A percentile compares a stretch with the other conserved stretches of the same genome.
These are phyloP conservation scores for Paramarasmius palmivorus DNA, from an alignment of 1,284 basidiomycete species.

Conservation along the genomic window DNA sequence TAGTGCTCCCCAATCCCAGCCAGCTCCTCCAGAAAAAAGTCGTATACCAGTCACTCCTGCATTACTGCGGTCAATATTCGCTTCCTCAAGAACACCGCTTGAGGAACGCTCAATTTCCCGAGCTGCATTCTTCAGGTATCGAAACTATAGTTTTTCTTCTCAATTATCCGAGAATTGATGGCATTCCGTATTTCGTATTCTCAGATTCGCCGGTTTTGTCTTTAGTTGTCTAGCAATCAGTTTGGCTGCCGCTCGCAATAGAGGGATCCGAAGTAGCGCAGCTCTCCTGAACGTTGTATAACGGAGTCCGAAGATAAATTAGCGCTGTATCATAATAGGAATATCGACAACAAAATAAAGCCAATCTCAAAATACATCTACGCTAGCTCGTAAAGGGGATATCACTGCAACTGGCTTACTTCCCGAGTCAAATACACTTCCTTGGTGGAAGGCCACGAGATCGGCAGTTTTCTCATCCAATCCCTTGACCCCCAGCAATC, in stretches of 20 bases:
- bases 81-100: constrained; percentile 73
- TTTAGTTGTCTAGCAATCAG: constrained; percentile 79
- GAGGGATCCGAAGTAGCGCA: constrained; percentile 62
- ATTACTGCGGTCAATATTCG: constrained; percentile 76
- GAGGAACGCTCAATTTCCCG: constrained; percentile 81
- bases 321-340: too few relatives aligned
- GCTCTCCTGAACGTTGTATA: constrained; percentile 63
- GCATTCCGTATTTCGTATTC: too few relatives aligned
- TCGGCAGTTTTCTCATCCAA: constrained; percentile 44
- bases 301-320: background rate
- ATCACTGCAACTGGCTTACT: constrained; percentile 66
- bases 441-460: constrained; percentile 67
- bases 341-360: constrained; percentile 7
- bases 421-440: constrained; percentile 56
- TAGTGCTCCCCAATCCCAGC: constrained; percentile 26
- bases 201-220: constrained; percentile 76
- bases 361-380: constrained; percentile 44
- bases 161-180: constrained; percentile 7
- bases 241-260: constrained; percentile 65
- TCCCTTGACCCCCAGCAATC: constrained; percentile 61
- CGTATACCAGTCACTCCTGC: constrained; percentile 81
- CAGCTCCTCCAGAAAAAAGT: constrained; percentile 39
- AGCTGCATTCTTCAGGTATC: constrained; percentile 79
- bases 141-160: constrained; percentile 8
- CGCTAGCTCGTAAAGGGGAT: constrained; percentile 45